A percentile compares a stretch with the other conserved stretches of the same genome.
Conservation (phyloP, 495 filamentous ascomycete species). For the Aspergillus leporis region DNA sequence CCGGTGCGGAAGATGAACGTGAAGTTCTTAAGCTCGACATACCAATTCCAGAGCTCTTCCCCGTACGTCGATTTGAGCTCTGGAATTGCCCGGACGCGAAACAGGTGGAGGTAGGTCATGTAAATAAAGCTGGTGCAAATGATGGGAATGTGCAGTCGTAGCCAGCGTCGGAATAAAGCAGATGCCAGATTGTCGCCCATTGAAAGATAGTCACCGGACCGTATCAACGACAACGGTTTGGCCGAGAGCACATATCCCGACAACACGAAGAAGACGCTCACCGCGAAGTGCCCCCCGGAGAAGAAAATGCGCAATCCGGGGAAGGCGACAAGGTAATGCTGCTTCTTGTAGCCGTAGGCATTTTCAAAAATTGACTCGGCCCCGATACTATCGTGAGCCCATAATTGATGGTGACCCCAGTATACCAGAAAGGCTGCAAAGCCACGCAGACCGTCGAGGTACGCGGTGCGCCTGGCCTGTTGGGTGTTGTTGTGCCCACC, state of each 20-base stretch:
- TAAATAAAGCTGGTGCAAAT: slow-evolving; percentile 50
- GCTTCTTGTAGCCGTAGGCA: slow-evolving; percentile 29
- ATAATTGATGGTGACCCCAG: slow-evolving; percentile 36
- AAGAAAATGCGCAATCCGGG: slow-evolving; percentile 44
- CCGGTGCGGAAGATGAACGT: slow-evolving; percentile 54
- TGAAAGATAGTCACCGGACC: slow-evolving; percentile 38
- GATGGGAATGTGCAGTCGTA: slow-evolving; percentile 45
- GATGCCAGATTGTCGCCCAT: slow-evolving; percentile 39
- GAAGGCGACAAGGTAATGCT: slow-evolving; percentile 37
- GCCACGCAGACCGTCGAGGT: slow-evolving; percentile 54
- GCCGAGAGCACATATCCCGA: slow-evolving; percentile 57
- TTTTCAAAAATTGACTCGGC: slow-evolving; percentile 28
- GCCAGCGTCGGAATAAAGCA: slow-evolving; percentile 47
- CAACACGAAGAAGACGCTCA: slow-evolving; percentile 61
- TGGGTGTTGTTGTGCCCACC: slow-evolving; percentile 17
- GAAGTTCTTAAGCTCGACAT: slow-evolving; percentile 59
- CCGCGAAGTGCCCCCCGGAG: slow-evolving; percentile 52
- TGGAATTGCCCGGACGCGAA: slow-evolving; percentile 43
- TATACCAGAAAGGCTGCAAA: slow-evolving; percentile 56
- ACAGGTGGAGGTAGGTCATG: slow-evolving; percentile 50
- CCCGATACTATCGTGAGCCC: slow-evolving; percentile 30
- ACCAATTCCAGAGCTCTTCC: slow-evolving; percentile 55
- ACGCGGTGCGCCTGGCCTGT: slow-evolving; percentile 39
- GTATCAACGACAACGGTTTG: slow-evolving; percentile 51
- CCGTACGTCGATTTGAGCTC: slow-evolving; percentile 36